phyloP scores from a whole-genome alignment of 257 asterid species.

The Solanum pennellii region DNA sequence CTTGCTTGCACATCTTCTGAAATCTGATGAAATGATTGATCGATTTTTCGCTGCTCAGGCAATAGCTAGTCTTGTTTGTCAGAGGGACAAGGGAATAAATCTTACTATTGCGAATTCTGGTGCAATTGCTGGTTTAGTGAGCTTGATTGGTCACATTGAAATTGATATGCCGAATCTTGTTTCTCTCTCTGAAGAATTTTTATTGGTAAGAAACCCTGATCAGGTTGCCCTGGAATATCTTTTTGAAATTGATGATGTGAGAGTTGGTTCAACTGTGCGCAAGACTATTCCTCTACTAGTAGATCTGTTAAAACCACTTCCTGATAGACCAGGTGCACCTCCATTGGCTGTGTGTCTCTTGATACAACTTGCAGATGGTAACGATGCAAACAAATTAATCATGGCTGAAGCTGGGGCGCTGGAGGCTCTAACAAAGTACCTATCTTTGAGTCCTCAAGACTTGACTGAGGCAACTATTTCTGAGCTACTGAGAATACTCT shows the following conservation, averaged over 20 bases:
- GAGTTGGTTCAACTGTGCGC: slow-evolving; percentile 55
- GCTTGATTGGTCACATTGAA: slow-evolving; percentile 59
- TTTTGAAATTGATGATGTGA: slow-evolving; percentile 66
- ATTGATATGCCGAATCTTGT: slow-evolving; percentile 51
- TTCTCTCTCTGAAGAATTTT: slow-evolving; percentile 65
- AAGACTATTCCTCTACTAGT: slow-evolving; percentile 68
- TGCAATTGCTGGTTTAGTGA: slow-evolving; percentile 52
- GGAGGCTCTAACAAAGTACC: slow-evolving; percentile 69
- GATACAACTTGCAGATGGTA: slow-evolving; percentile 66
- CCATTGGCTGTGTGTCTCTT: slow-evolving; percentile 52
- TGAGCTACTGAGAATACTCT: slow-evolving; percentile 62
- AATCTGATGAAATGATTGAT: slow-evolving; percentile 59
- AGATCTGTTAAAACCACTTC: slow-evolving; percentile 75
- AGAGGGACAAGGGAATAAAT: slow-evolving; percentile 48
- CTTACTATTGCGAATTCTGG: slow-evolving; percentile 69
- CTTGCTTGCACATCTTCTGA: slow-evolving; percentile 41
- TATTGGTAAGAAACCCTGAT: slow-evolving; percentile 59
- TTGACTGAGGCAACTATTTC: slow-evolving; percentile 65
- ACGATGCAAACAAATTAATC: slow-evolving; percentile 53
- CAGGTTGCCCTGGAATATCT: slow-evolving; percentile 52
- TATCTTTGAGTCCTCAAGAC: slow-evolving; percentile 83
- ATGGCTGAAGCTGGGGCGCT: slow-evolving; percentile 86
- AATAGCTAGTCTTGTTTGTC: slow-evolving; percentile 62
- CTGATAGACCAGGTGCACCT: slow-evolving; percentile 87
- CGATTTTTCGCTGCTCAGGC: slow-evolving; percentile 83